Percentiles rank a stretch among this genome's conserved stretches.
These are phyloP conservation scores for Gillenia trifoliata DNA, from an alignment of 306 rosid genomes.

Conservation along the genomic window DNA sequence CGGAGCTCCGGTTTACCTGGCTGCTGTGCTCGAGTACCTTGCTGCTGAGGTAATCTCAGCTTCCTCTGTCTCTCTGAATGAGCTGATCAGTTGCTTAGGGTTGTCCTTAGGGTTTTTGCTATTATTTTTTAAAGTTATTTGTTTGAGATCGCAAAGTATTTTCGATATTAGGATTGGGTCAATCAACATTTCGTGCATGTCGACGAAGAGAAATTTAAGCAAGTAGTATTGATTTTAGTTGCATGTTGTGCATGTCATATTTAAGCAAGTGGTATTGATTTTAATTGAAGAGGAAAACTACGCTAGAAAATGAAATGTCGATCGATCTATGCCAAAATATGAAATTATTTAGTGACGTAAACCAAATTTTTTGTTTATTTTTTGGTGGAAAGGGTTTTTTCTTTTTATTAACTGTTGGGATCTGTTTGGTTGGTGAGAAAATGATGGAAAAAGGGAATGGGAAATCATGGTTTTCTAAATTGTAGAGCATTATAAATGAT, in stretches of 20 bases:
- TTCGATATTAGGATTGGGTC: no score
- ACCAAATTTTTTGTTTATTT: no score
- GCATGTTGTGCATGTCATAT: background rate
- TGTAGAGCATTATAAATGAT: background rate
- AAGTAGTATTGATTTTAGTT: no score
- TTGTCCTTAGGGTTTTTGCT: slow-evolving; percentile 7
- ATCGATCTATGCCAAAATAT: background rate
- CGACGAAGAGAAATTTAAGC: no score
- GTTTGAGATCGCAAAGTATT: no score
- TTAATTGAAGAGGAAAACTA: background rate
- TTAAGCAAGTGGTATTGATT: background rate
- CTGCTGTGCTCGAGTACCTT: slow-evolving; percentile 44
- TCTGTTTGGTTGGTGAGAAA: background rate
- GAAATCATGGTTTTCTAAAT: background rate
- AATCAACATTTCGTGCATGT: no score
- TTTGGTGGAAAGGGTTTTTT: slow-evolving; percentile 3
- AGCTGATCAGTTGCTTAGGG: background rate
- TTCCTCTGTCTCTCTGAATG: background rate
- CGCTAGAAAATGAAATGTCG: background rate
- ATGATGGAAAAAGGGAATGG: background rate
- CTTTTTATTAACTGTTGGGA: background rate
- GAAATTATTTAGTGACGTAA: background rate
- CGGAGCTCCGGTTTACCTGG: slow-evolving; percentile 51
- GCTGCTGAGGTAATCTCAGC: slow-evolving; percentile 40
- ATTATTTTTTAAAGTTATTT: no score